A percentile compares a stretch with the other conserved stretches of the same genome.
Evolutionary conservation across 2,329 filamentous ascomycete genomes (phyloP).

Genomic region (Pseudodiploospora longispora): DNA sequence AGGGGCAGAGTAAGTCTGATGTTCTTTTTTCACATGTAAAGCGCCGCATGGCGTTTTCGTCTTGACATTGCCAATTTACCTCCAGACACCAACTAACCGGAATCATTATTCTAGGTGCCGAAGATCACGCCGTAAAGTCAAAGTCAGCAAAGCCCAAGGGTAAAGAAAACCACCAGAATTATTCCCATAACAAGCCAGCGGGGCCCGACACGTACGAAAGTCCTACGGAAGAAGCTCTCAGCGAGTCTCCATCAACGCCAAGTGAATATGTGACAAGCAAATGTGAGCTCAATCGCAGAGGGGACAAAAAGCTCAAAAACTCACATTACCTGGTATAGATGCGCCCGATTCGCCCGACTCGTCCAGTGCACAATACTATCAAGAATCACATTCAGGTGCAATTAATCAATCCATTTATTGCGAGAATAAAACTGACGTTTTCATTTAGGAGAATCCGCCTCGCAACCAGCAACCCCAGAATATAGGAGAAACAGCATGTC

Average conservation of each 20-base stretch:
- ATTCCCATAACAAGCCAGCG: constrained; percentile 6
- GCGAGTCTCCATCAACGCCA: constrained; percentile 5
- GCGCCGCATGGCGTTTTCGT: too few species aligned
- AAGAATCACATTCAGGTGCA: constrained; percentile 7
- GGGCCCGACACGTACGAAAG: constrained; percentile 4
- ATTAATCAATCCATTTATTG: background rate
- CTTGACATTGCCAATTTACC: too few species aligned
- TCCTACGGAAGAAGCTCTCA: constrained; percentile 4
- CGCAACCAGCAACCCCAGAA: too few species aligned
- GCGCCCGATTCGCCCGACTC: constrained; percentile 1
- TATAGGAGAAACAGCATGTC: too few species aligned
- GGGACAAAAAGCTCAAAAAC: background rate
- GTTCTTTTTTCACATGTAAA: too few species aligned
- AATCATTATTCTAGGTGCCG: background rate
- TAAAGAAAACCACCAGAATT: constrained; percentile 9
- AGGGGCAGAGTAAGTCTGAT: constrained; percentile 7
- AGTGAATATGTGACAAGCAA: constrained; percentile 5
- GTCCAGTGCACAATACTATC: constrained; percentile 6
- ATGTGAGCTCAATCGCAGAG: constrained; percentile 7
- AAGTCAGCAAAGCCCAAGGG: constrained; percentile 7
- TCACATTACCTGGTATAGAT: background rate
- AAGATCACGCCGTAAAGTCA: constrained; percentile 4
- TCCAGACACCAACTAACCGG: too few species aligned
- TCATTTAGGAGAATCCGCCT: too few species aligned
- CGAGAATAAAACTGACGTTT: too few species aligned